These are phyloP conservation scores for Solanum hybrid DNA, from an alignment of 305 asterid genomes.

Conservation along the genomic window DNA sequence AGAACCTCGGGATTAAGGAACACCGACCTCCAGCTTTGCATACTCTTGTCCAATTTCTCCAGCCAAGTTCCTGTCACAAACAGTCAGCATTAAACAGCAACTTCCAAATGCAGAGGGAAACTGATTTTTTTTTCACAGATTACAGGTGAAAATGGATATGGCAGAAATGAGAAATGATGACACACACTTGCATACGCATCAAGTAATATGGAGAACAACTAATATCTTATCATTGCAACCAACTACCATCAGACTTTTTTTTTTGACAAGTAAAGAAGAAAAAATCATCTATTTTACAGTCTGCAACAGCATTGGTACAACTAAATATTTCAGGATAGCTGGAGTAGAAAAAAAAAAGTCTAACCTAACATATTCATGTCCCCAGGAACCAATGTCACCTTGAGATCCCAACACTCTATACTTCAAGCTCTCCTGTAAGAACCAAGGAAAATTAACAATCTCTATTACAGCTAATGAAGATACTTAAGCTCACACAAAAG, in stretches of 20 bases:
- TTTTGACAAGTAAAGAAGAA: background rate
- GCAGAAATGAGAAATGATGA: background rate
- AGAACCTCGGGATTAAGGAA: background rate
- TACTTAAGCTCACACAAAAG: background rate
- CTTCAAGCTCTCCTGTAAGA: slow-evolving; percentile 90
- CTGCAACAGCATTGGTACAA: background rate
- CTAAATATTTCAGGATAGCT: background rate
- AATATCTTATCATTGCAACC: background rate
- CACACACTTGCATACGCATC: background rate
- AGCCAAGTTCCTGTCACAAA: slow-evolving; percentile 72
- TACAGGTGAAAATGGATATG: background rate
- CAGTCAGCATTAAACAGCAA: background rate
- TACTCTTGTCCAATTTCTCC: slow-evolving; percentile 94
- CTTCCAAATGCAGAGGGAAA: background rate
- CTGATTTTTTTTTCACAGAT: background rate
- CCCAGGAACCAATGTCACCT: slow-evolving; percentile 99
- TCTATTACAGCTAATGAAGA: background rate
- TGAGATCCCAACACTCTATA: slow-evolving; percentile 87
- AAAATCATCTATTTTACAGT: background rate
- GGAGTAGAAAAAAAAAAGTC: slow-evolving; percentile 3
- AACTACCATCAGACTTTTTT: background rate
- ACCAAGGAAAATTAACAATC: background rate
- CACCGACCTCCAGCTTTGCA: slow-evolving; percentile 68
- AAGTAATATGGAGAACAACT: background rate
- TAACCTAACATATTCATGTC: slow-evolving; percentile 97